Evolutionary conservation across 1,284 basidiomycete species (phyloP).

Genomic region (Apiotrichum mycotoxinovorans): DNA sequence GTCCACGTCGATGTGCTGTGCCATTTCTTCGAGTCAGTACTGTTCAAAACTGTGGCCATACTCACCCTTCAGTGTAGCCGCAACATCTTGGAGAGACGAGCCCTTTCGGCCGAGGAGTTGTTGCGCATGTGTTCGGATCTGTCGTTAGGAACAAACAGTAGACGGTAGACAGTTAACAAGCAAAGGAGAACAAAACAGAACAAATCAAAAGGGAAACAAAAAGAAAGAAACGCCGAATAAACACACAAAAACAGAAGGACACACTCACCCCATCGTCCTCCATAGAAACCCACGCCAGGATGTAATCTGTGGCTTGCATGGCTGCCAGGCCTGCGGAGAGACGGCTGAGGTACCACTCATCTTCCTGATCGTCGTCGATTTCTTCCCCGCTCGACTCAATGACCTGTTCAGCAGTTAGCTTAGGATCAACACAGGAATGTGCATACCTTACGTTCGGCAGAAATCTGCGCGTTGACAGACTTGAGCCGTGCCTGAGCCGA

Average conservation of each 20-base stretch:
- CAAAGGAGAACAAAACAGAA: no score
- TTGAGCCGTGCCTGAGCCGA: slow-evolving; percentile 60
- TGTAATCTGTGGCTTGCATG: slow-evolving; percentile 86
- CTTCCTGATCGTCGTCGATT: slow-evolving; percentile 62
- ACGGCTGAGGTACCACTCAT: slow-evolving; percentile 74
- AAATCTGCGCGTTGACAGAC: slow-evolving; percentile 62
- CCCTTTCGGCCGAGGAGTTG: slow-evolving; percentile 70
- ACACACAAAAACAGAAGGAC: not conserved
- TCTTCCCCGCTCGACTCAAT: slow-evolving; percentile 60
- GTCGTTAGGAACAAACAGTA: not conserved
- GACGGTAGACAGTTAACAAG: no score
- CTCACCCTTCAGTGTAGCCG: slow-evolving; percentile 39
- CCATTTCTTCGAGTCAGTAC: slow-evolving; percentile 27
- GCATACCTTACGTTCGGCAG: slow-evolving; percentile 62
- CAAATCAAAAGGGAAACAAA: no score
- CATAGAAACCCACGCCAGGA: slow-evolving; percentile 92
- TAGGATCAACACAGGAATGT: not conserved
- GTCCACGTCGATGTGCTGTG: slow-evolving; percentile 31
- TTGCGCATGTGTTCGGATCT: slow-evolving; percentile 61
- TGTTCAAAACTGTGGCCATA: not conserved
- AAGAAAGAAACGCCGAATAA: no score
- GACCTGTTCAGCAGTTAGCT: slow-evolving; percentile 51
- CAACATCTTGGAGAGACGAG: slow-evolving; percentile 34
- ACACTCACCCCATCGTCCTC: slow-evolving; percentile 89
- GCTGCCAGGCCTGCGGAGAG: slow-evolving; percentile 84